These are phyloP conservation scores for Mucor plumbeus DNA, from an alignment of 371 early-diverging fungal genomes.

Conservation along the genomic window DNA sequence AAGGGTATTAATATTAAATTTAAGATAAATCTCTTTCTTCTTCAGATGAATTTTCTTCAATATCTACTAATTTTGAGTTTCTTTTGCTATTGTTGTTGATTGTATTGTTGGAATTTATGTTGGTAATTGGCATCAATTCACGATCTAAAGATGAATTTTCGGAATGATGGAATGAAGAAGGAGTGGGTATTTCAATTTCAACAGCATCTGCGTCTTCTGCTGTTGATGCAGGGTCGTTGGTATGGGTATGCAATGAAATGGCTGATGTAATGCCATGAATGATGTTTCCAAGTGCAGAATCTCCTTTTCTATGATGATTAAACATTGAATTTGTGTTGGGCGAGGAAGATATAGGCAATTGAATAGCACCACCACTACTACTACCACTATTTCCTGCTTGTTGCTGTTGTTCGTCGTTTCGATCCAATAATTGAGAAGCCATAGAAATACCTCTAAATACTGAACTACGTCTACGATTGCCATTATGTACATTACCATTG, in stretches of 20 bases:
- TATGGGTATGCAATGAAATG: conserved; percentile 19
- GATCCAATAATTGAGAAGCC: conserved; percentile 51
- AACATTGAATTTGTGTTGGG: conserved; percentile 13
- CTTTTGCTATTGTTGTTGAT: conserved; percentile 6
- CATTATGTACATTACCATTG: conserved; percentile 3
- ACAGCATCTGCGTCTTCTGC: conserved; percentile 45
- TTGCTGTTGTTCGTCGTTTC: conserved; percentile 37
- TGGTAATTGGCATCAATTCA: conserved; percentile 35
- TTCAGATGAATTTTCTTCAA: conserved; percentile 28
- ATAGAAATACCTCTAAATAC: conserved; percentile 53
- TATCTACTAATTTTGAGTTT: conserved; percentile 24
- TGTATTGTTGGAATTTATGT: conserved; percentile 7
- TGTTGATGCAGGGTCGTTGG: not conserved
- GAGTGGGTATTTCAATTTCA: conserved; percentile 54
- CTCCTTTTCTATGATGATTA: conserved; percentile 17
- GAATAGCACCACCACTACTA: conserved; percentile 15
- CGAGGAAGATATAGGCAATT: conserved; percentile 28
- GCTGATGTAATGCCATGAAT: conserved; percentile 35
- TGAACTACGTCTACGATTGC: conserved; percentile 44
- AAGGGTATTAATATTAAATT: conserved; percentile 16
- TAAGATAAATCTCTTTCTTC: conserved; percentile 32
- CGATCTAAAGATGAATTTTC: conserved; percentile 24
- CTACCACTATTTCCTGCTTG: conserved; percentile 11
- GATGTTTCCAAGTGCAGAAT: conserved; percentile 31
- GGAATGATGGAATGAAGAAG: conserved; percentile 33